These are phyloP conservation scores for Ashbya aceris DNA, from an alignment of 1,139 yeast species.

Conservation along the genomic window DNA sequence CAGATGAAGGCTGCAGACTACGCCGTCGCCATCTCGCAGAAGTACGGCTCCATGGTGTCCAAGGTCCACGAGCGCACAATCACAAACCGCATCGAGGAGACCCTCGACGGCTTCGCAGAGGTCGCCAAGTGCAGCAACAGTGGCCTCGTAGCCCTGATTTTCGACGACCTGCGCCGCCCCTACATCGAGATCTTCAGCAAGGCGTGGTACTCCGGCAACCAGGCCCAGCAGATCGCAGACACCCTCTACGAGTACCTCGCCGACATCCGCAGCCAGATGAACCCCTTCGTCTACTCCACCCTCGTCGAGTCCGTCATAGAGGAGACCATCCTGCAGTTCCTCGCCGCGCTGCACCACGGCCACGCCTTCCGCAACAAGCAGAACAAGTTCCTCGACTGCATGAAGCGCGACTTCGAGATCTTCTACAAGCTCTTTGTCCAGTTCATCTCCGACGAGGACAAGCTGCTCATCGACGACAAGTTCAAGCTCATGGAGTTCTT, in stretches of 20 bases:
- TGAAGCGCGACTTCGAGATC: constrained; percentile 58
- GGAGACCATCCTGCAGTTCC: constrained; percentile 39
- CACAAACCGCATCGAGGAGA: constrained; percentile 48
- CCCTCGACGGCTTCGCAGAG: constrained; percentile 67
- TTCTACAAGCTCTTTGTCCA: constrained; percentile 55
- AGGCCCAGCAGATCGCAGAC: constrained; percentile 52
- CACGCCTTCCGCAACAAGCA: constrained; percentile 32
- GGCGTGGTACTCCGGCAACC: constrained; percentile 42
- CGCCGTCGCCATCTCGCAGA: constrained; percentile 63
- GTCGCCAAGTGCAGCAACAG: constrained; percentile 62
- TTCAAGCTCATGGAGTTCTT: constrained; percentile 65
- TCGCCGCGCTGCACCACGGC: constrained; percentile 38
- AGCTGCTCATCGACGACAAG: constrained; percentile 36
- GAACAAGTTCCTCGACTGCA: constrained; percentile 44
- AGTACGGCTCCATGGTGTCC: constrained; percentile 58
- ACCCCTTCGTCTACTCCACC: constrained; percentile 43
- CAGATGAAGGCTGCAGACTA: constrained; percentile 80
- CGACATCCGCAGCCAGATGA: constrained; percentile 45
- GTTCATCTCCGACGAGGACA: constrained; percentile 36
- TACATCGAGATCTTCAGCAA: constrained; percentile 41
- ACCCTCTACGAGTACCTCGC: constrained; percentile 68
- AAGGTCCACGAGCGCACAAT: constrained; percentile 51
- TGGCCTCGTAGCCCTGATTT: constrained; percentile 56
- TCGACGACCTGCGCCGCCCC: constrained; percentile 54
- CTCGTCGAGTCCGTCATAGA: constrained; percentile 44